Percentiles rank a stretch among this genome's conserved stretches.
Evolutionary conservation across 441 rosid genomes (phyloP).

Genomic region (Omphalea diandra): DNA sequence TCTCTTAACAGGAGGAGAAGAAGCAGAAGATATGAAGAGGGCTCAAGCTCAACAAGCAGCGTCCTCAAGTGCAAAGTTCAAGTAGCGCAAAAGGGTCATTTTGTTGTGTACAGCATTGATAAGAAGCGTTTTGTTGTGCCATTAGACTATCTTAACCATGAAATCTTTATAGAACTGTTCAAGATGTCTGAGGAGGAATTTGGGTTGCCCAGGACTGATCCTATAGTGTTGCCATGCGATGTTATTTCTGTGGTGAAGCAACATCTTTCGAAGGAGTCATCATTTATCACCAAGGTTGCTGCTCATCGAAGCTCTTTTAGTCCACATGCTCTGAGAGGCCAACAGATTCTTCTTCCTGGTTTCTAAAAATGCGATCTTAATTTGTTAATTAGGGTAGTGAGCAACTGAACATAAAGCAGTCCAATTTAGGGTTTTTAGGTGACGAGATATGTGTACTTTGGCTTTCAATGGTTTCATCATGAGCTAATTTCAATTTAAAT

Average conservation of each 20-base stretch:
- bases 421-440: neutral
- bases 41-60: neutral
- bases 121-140: constrained; percentile 9
- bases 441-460: no score
- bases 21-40: neutral
- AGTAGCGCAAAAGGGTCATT: constrained; percentile 10
- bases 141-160: neutral
- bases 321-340: neutral
- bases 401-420: neutral
- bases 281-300: neutral
- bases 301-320: neutral
- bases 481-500: no score
- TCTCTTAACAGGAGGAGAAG: neutral
- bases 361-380: neutral
- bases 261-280: neutral
- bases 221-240: constrained; percentile 18
- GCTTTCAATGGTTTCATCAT: no score
- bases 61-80: neutral
- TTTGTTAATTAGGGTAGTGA: neutral
- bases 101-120: constrained; percentile 11
- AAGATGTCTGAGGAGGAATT: constrained; percentile 12
- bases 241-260: neutral
- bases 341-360: neutral
- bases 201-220: neutral
- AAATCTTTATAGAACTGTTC: constrained; percentile 7